A percentile compares a stretch with the other conserved stretches of the same genome.
phyloP scores from a whole-genome alignment of 345 rosid genomes.

The Murraya koenigii region DNA sequence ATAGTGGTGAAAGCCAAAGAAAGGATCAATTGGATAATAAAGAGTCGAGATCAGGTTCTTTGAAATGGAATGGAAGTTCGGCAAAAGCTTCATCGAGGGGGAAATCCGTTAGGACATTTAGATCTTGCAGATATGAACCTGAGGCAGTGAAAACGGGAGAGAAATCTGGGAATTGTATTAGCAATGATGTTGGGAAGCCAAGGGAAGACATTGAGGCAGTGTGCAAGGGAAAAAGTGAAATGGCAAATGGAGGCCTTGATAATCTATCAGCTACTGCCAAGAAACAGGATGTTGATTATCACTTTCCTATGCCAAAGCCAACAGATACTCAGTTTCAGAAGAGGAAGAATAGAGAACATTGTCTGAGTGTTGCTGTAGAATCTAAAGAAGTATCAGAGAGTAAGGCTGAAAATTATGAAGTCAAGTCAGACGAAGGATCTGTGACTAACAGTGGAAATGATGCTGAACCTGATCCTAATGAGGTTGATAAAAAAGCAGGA shows the following conservation, averaged over 20 bases:
- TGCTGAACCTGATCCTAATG: slow-evolving; percentile 41
- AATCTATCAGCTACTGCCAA: slow-evolving; percentile 10
- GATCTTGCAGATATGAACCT: slow-evolving; percentile 28
- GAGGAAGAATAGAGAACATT: slow-evolving; percentile 18
- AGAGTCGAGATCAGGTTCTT: slow-evolving; percentile 31
- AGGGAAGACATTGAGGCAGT: slow-evolving; percentile 18
- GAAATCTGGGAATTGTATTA: slow-evolving; percentile 20
- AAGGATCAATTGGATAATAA: slow-evolving; percentile 20
- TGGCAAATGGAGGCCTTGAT: slow-evolving; percentile 15
- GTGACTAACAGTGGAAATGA: slow-evolving; percentile 27
- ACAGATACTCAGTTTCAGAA: slow-evolving; percentile 15
- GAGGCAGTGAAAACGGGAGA: slow-evolving; percentile 31
- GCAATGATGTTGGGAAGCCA: slow-evolving; percentile 13
- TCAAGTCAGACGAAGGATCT: slow-evolving; percentile 31
- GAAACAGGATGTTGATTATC: slow-evolving; percentile 20
- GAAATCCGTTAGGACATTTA: slow-evolving; percentile 68
- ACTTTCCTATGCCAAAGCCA: slow-evolving; percentile 1
- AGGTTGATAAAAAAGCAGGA: slow-evolving; percentile 90
- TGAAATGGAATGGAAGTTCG: slow-evolving; percentile 34
- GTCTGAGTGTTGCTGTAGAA: slow-evolving; percentile 12
- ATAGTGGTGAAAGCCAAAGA: slow-evolving; percentile 13
- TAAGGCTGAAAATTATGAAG: slow-evolving; percentile 25
- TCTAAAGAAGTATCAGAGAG: slow-evolving; percentile 22
- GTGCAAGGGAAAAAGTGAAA: slow-evolving; percentile 17
- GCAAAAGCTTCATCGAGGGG: slow-evolving; percentile 42